Conservation (phyloP, 257 asterid genomes). For the Salvia hispanica region DNA sequence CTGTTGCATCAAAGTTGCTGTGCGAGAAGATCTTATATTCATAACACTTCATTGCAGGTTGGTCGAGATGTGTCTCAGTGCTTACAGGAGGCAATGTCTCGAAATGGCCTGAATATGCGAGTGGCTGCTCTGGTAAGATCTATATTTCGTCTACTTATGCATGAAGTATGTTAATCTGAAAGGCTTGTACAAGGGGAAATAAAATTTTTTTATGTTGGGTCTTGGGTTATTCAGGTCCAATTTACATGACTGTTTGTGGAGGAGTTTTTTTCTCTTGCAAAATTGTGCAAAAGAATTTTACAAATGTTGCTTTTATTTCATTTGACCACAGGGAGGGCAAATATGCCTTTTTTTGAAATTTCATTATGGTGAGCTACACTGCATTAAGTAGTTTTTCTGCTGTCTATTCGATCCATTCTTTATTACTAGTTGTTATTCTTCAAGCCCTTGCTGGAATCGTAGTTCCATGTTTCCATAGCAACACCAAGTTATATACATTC, state of each 20-base stretch:
- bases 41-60: constrained; percentile 46
- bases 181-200: background rate
- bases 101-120: constrained; percentile 65
- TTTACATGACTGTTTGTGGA: background rate
- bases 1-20: background rate
- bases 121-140: constrained; percentile 77
- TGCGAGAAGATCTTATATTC: constrained; percentile 25
- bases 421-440: background rate
- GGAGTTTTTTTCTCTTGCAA: background rate
- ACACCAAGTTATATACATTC: background rate
- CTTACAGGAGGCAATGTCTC: constrained; percentile 64
- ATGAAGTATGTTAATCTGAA: background rate
- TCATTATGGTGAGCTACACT: constrained; percentile 7
- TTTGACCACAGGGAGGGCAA: constrained; percentile 5
- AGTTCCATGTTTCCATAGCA: background rate
- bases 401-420: background rate
- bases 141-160: background rate
- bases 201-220: background rate
- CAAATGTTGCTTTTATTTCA: too few species aligned
- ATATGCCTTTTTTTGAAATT: background rate
- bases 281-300: background rate
- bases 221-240: background rate
- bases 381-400: background rate
- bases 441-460: background rate
- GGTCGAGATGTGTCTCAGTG: constrained; percentile 75